Evolutionary conservation across 495 filamentous ascomycete genomes (phyloP), one percentile per base, ranked within the genome.

Genomic region (Niebla homalea): DNA sequence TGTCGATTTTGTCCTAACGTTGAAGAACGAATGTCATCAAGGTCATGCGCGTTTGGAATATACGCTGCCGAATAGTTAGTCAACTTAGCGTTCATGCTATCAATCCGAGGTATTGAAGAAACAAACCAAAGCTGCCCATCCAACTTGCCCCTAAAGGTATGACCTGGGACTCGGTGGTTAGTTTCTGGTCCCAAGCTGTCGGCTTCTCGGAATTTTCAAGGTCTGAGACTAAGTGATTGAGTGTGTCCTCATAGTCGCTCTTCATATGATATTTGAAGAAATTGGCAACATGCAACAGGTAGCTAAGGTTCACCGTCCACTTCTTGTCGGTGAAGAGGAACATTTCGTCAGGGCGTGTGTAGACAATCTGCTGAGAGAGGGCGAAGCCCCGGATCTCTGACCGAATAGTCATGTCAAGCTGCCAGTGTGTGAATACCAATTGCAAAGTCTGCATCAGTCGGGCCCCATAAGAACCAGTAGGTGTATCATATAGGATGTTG

Each of bases 31-130:
- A 57, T 48, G 7, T 22, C 20, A 15, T 32, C 20, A 35, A 57
- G 45, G 1, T 54, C 55, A 15, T 42, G 66, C 67, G 48, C 67
- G 65, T 50, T 67, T 54, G 49, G 62, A 65, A 50, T 62, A 69
- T 60, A 68, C 57, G 64, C 67, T 57, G 32, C 2, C 16, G 1
- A 10, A 21, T 10, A 14, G n/a, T 19, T 18, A 64, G 58, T 64
- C 25, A 3, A 29, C 20, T 35, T 19, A 53, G 35, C 23, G 20
- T 23, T 12, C 5, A 29, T 26, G 23, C 32, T 16, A n/a, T 48
- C 26, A 4, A 7, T 5, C 5, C 11, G 15, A n/a, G n/a, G n/a
- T 8, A 1, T 32, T 32, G 29, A 6, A 35, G 3, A 41, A 21
- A 58, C 48, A 19, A 21, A 56, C 53, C 53, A 23, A 53, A 57